Evolutionary conservation across 768 basidiomycete species (phyloP).

Genomic region (Glaciozyma martinii): DNA sequence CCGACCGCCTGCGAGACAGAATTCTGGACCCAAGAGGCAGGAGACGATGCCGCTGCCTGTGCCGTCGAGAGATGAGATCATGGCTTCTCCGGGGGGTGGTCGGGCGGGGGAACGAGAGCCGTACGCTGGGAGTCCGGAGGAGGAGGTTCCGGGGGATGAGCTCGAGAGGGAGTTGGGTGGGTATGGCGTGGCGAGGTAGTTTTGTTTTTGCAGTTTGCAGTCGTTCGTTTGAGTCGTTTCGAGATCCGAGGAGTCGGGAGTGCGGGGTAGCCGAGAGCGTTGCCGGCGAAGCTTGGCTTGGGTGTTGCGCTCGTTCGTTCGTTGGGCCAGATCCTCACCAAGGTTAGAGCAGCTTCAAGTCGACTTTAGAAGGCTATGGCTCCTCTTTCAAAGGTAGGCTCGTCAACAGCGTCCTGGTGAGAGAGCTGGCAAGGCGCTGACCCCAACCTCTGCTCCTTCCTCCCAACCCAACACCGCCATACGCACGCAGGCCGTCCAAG

Average conservation of each 20-base stretch:
- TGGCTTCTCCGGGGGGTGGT: constrained; percentile 67
- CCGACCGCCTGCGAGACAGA: not conserved
- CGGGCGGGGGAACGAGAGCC: constrained; percentile 48
- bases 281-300: too few species aligned
- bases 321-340: too few species aligned
- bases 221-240: not conserved
- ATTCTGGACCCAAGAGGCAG: not conserved
- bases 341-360: too few species aligned
- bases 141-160: constrained; percentile 77
- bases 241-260: not conserved
- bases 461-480: too few species aligned
- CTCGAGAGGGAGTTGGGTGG: constrained; percentile 57
- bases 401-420: too few species aligned
- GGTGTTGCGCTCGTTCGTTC: too few species aligned
- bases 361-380: too few species aligned
- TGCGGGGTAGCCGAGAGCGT: too few species aligned
- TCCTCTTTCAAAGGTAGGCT: too few species aligned
- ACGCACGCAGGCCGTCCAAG: too few species aligned
- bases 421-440: too few species aligned
- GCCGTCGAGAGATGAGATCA: constrained; percentile 69
- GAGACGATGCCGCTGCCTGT: constrained; percentile 68
- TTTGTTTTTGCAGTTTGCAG: not conserved
- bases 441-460: too few species aligned
- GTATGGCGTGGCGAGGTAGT: not conserved
- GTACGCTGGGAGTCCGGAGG: constrained; percentile 57